These are phyloP conservation scores for Cutaneotrichosporon arboriforme DNA, from an alignment of 1,284 basidiomycete species.

Conservation along the genomic window DNA sequence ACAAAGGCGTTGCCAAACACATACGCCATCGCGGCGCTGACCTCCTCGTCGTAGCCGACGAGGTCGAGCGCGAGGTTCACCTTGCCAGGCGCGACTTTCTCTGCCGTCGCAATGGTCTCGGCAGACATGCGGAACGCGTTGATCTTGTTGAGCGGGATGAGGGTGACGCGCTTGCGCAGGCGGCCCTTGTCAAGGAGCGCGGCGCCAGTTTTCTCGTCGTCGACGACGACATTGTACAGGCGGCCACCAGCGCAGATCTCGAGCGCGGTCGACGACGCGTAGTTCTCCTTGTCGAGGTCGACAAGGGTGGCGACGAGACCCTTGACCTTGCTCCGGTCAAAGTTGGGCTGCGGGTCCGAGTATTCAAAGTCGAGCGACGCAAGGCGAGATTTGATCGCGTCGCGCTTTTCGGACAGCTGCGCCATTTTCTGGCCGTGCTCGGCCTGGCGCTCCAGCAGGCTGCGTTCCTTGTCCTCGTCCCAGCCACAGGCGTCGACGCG, in stretches of 20 bases:
- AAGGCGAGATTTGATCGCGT: conserved; percentile 63
- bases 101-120: conserved; percentile 70
- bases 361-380: conserved; percentile 80
- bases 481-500: conserved; percentile 66
- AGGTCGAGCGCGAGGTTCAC: conserved; percentile 81
- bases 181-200: conserved; percentile 71
- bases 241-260: conserved; percentile 89
- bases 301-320: conserved; percentile 88
- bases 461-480: conserved; percentile 69
- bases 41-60: conserved; percentile 77
- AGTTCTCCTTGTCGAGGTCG: conserved; percentile 64
- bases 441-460: conserved; percentile 57
- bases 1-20: conserved; percentile 93
- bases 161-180: conserved; percentile 83
- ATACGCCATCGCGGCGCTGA: conserved; percentile 83
- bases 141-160: conserved; percentile 93
- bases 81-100: conserved; percentile 72
- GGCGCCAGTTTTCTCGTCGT: conserved; percentile 82
- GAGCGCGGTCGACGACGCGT: conserved; percentile 77
- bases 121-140: conserved; percentile 61
- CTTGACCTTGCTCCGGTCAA: conserved; percentile 82
- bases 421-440: conserved; percentile 59
- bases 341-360: conserved; percentile 66
- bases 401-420: conserved; percentile 66
- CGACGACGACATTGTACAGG: conserved; percentile 91